Evolutionary conservation across 345 rosid genomes (phyloP), one percentile per base, ranked within the genome.

Genomic region (Hevea brasiliensis): DNA sequence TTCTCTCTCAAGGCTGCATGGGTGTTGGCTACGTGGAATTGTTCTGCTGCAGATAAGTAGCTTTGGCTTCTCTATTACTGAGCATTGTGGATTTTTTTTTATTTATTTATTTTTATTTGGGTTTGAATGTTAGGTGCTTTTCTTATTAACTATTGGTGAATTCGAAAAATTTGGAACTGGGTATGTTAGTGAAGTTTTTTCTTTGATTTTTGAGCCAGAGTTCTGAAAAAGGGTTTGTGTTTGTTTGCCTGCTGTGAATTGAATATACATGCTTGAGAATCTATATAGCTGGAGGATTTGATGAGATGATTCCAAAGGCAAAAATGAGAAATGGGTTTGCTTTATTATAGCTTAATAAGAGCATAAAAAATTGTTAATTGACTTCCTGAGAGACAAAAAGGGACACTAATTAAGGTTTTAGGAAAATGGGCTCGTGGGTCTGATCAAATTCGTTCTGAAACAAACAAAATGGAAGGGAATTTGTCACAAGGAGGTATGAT

Each of bases 401-500:
- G 27, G 6, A 48, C 45, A 32, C 44, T 29, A 6, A 32, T 10
- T 76, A 47, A 72, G 80, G 41, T 73, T 77, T 73, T 29, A 55
- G 72, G 73, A 35, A 63, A 72, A 64, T 56, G 58, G 69, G 41
- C 77, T 71, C 20, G 20, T 68, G 70, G 65, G 63, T 64, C 11
- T 59, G 78, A 81, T 67, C 23, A 58, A 44, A n/a, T 17, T 76
- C 47, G 53, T 44, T 66, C 42, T 45, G 67, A 55, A 64, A 65
- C 64, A 24, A 12, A 42, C 69, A 53, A 27, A 68, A 94, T 91
- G 98, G 93, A 91, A 67, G 89, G 88, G 62, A 88, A 85, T 85
- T 76, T 87, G 51, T 72, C 92, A 9, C 92, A 84, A 77, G 92
- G 96, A 77, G 89, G 90, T 74, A 84, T 86, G 81, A 67, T 86